Base-by-base conservation (phyloP, 2,329 filamentous ascomycete species). In the Exophiala spinifera region DNA sequence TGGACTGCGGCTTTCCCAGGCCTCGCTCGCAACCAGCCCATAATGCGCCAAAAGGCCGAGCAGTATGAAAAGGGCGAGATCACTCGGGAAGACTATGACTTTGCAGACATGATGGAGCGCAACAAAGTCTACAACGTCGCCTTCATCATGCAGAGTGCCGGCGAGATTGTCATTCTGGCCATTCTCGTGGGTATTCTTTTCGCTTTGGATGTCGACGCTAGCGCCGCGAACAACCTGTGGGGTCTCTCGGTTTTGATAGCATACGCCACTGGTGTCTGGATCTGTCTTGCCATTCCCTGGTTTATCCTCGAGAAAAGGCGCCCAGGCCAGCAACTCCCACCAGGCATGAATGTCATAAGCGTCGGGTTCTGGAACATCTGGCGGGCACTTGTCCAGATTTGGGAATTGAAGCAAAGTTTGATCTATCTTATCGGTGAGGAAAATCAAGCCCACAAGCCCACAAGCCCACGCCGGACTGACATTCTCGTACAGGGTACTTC, bases 1-100 rank as follows among this genome's bases (percentile, higher is more conserved):
- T 87, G 84, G 82, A 85, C 83, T 0, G 83, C 85, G 0, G 83
- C 84, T 0, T 84, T 84, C 53, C 80, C 81, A 3, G 75, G 79
- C 0, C 69, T 84, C 6, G 79, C 81, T 3, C 68, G 80, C 5
- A 82, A 83, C 60, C 80, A 78, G 1, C 63, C 66, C 1, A 72
- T 78, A 20, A 69, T 83, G 64, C 72, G 80, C 21, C 66, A 70
- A 1, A 76, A 76, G 49, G 79, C 80, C 4, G 70, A 74, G 31
- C 70, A 74, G n/a, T 79, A 75, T 48, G 73, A 72, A 19, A 69
- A 73, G 1, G 78, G 82, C 2, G 71, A 70, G 1, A 83, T 87
- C 40, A 76, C 74, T 1, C 74, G 79, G 6, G 76, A 77, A 1
- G 79, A 87, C 45, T 85, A 87, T 57, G 81, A 87, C 51, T 75